A percentile compares a stretch with the other conserved stretches of the same genome.
These are phyloP conservation scores for Lasiosphaeria miniovina DNA, from an alignment of 495 filamentous ascomycete species.

Conservation along the genomic window DNA sequence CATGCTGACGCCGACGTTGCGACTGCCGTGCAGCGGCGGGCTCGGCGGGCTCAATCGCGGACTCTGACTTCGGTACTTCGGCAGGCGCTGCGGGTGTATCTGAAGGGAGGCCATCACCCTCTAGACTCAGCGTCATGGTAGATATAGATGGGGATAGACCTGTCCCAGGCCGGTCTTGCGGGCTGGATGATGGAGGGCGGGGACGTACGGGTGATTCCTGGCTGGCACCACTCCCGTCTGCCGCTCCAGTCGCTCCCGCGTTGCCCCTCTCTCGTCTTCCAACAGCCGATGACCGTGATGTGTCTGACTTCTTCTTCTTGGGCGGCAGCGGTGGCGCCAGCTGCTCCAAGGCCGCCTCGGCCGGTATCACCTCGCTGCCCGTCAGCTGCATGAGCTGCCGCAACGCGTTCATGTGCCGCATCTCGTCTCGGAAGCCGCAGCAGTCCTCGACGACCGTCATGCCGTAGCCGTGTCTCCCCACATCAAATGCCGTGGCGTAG, in stretches of 20 bases:
- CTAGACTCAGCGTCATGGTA: conserved; percentile 20
- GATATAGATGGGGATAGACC: conserved; percentile 32
- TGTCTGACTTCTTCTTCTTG: conserved; percentile 2
- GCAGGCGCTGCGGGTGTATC: too few relatives aligned
- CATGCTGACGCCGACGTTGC: background rate
- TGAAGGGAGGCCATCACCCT: background rate
- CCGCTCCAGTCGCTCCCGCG: background rate
- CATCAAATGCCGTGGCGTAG: conserved; percentile 89
- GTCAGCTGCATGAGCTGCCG: conserved; percentile 72
- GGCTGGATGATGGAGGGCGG: conserved; percentile 1
- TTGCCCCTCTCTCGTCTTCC: background rate
- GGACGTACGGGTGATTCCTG: conserved; percentile 12
- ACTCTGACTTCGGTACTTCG: too few relatives aligned
- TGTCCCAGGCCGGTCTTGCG: conserved; percentile 11
- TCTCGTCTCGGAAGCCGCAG: conserved; percentile 72
- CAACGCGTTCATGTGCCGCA: conserved; percentile 72
- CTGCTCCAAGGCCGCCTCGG: conserved; percentile 53
- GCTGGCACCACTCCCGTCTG: conserved; percentile 4
- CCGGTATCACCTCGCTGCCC: conserved; percentile 63
- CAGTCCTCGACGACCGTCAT: conserved; percentile 88
- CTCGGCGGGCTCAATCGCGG: too few relatives aligned
- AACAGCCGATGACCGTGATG: background rate
- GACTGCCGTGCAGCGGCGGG: background rate
- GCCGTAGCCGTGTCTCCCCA: conserved; percentile 78
- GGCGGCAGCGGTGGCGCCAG: conserved; percentile 21